A percentile compares a stretch with the other conserved stretches of the same genome.
These are phyloP conservation scores for Cryphonectria nitschkei DNA, from an alignment of 2,329 filamentous ascomycete species.

Conservation along the genomic window DNA sequence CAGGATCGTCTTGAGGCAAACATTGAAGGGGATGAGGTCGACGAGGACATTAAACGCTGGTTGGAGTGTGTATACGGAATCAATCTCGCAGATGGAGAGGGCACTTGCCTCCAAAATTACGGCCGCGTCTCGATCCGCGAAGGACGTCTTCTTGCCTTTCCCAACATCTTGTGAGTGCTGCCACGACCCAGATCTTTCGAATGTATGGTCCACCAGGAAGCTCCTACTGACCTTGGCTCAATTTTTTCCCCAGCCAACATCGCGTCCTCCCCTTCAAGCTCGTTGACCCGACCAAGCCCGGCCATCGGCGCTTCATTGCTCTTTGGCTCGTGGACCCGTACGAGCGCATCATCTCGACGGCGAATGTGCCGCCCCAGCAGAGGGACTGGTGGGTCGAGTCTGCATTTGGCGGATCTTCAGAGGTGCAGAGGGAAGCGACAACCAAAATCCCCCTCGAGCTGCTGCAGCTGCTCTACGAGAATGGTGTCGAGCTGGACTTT, in stretches of 20 bases:
- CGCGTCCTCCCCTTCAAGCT: conserved; percentile 56
- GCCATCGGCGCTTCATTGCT: conserved; percentile 63
- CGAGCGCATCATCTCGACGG: conserved; percentile 47
- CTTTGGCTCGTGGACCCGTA: conserved; percentile 65
- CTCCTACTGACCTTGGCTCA: background rate
- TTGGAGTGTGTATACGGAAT: conserved; percentile 44
- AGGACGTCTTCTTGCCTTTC: conserved; percentile 58
- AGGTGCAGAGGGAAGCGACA: conserved; percentile 14
- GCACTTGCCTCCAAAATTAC: conserved; percentile 45
- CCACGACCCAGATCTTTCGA: background rate
- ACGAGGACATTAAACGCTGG: conserved; percentile 39
- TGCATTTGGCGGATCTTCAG: conserved; percentile 13
- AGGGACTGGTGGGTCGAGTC: conserved; percentile 43
- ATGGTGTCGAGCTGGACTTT: conserved; percentile 5
- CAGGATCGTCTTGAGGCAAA: conserved; percentile 37
- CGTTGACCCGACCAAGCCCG: conserved; percentile 53
- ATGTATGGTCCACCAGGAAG: background rate
- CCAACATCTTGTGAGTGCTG: conserved; percentile 45
- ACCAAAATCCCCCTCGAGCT: conserved; percentile 26
- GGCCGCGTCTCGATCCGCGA: conserved; percentile 51
- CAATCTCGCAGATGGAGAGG: conserved; percentile 36
- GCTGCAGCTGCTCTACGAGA: conserved; percentile 23
- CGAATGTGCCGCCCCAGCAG: conserved; percentile 51
- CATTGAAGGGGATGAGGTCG: conserved; percentile 21
- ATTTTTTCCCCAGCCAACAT: conserved; percentile 45